These are phyloP conservation scores for Rhodotorula graminis DNA, from an alignment of 768 basidiomycete species.

Conservation along the genomic window DNA sequence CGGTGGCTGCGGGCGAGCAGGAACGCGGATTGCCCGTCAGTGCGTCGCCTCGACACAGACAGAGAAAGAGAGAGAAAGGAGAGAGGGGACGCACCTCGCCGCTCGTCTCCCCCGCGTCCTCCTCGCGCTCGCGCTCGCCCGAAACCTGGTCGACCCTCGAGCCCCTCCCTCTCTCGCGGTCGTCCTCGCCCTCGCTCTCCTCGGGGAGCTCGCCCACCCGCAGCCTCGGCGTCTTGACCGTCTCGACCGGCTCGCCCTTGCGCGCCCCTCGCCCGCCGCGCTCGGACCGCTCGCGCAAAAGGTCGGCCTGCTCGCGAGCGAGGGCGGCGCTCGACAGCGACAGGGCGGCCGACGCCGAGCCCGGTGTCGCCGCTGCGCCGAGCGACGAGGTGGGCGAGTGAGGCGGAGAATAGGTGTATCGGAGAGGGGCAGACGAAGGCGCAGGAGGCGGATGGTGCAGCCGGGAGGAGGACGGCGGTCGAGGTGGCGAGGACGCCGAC, in stretches of 20 bases:
- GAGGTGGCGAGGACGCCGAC: not conserved
- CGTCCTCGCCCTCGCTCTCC: not conserved
- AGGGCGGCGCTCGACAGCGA: not conserved
- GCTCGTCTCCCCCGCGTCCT: not conserved
- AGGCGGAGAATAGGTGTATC: not conserved
- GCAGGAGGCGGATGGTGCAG: not conserved
- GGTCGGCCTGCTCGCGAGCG: conserved; percentile 10
- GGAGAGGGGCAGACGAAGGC: not conserved
- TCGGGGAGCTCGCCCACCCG: not conserved
- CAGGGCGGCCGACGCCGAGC: too few species aligned
- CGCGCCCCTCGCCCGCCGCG: conserved; percentile 3
- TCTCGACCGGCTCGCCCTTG: not conserved
- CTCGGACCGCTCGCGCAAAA: conserved; percentile 19
- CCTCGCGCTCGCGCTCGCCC: too few species aligned
- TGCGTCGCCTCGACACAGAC: not conserved
- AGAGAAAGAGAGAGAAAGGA: not conserved
- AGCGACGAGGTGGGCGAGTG: not conserved
- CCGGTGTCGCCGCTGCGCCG: not conserved
- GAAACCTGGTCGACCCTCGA: not conserved
- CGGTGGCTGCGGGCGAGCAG: not conserved
- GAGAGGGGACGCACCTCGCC: conserved; percentile 15
- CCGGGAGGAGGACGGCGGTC: not conserved
- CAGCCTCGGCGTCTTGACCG: not conserved
- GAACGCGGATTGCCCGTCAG: not conserved
- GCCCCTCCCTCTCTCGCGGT: not conserved